Base-by-base conservation (phyloP, 352 stramenopile species). In the Thalassiosira livingstoniorum region DNA sequence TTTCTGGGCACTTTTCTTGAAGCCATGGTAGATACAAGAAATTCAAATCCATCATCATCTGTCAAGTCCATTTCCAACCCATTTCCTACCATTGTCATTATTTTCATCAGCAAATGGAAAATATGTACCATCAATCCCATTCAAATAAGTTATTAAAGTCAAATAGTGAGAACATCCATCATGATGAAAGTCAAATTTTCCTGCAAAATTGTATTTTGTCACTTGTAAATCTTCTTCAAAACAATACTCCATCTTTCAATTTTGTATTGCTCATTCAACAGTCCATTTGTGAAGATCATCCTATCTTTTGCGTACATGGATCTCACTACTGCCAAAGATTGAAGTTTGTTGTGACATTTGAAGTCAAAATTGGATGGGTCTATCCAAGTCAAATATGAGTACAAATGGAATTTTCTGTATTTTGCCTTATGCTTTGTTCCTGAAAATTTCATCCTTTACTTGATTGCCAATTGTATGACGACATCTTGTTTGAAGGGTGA, bases 121-220 rank as follows among this genome's bases (percentile, higher is more conserved):
- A 42, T 78, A 89, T 25, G 83, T 89, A 10, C 79, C 83, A n/a
- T 73, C 83, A 29, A 89, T 69, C 25, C 83, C 83, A 75, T 89
- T 89, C 7, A 89, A 47, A 58, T 85, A 89, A 5, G 53, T 63
- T 37, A 89, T 45, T 31, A 85, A 68, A 29, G 82, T 89, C 23
- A 89, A 61, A 37, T 78, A 81, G 34, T 79, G 67, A n/a, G 54
- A 63, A 27, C 67, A 78, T 0, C 67, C 73, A 78, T 89, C 83
- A 53, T 89, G 83, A 61, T 89, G 83, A 32, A 71, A 67, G 58
- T 85, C 73, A 54, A 83, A 89, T 39, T 42, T 72, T 47, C 83
- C 83, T 25, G 35, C 73, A 34, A 39, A n/a, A 61, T 71, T 63
- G 39, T 89, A 89, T 61, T 71, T 69, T 3, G 80, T 70, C 13